Base-by-base conservation (phyloP, 805 yeast species). In the Sugiyamaella lignohabitans region DNA sequence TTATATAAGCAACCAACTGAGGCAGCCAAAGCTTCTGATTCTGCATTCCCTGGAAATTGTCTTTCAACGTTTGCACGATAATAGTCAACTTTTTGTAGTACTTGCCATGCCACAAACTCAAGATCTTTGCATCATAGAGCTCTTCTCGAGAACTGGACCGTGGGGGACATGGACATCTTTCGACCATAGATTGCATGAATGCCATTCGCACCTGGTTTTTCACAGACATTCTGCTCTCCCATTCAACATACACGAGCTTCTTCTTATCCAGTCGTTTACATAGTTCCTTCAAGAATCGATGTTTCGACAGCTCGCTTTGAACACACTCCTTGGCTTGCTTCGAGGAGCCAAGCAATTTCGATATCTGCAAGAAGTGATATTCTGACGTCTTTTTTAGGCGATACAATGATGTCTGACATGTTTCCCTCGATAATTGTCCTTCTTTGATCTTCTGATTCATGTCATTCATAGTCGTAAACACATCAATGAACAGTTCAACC, bases 21-120 rank as follows among this genome's bases (percentile, higher is more conserved):
- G 56, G 56, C 22, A 51, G 18, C 56, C 56, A 53, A 8, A 27
- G 14, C 14, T 27, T 27, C 35, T 40, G 11, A 16, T 18, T 43
- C 20, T 53, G 54, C 19, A 29, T 16, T 16, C 23, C 18, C 5
- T 38, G 23, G 42, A 42, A 35, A 21, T 42, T 36, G 20, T 8
- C 30, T 17, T 32, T 42, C 16, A 8, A 45, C 18, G 14, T 14
- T 30, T 10, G 23, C 19, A 5, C 44, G 5, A 20, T 24, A 21
- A 40, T 22, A 11, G n/a, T 38, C 19, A 21, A 39, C 40, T 22
- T 39, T 38, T 20, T 23, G 23, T 38, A 34, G 18, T 47, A 24
- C 8, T 22, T 35, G 4, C 49, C 53, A 35, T 42, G 40, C 54
- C 53, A 51, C 18, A 45, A 21, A 20, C 27, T 23, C 35, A 42